These are phyloP conservation scores for Chaetomiaceae sp. DNA, from an alignment of 2,329 filamentous ascomycete genomes.

Conservation along the genomic window DNA sequence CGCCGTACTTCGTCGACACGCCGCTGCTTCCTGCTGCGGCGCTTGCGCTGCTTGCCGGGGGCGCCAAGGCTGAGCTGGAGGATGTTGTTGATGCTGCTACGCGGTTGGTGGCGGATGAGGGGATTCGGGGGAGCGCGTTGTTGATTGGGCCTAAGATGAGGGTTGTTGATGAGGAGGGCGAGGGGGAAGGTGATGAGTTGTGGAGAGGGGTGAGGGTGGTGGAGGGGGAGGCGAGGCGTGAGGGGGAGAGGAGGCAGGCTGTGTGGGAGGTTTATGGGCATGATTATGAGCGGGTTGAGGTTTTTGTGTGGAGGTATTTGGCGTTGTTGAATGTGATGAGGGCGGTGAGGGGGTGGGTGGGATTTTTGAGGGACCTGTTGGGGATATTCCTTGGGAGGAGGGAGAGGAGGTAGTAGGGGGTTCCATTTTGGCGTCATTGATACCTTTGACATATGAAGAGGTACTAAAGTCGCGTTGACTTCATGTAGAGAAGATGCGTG, in stretches of 20 bases:
- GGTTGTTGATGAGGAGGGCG: constrained; percentile 39
- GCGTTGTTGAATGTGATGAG: constrained; percentile 49
- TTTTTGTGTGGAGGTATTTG: constrained; percentile 35
- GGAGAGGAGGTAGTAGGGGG: neutral
- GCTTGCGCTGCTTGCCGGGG: constrained; percentile 52
- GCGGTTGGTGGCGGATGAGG: constrained; percentile 52
- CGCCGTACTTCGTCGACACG: constrained; percentile 62
- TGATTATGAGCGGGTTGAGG: constrained; percentile 27
- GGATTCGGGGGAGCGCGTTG: constrained; percentile 53
- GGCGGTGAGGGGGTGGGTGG: constrained; percentile 49
- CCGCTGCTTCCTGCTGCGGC: constrained; percentile 49
- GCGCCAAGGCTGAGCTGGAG: constrained; percentile 46
- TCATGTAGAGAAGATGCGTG: too few species aligned
- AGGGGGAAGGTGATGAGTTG: constrained; percentile 33
- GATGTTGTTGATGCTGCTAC: constrained; percentile 63
- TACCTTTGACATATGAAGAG: neutral
- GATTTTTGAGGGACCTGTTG: constrained; percentile 28
- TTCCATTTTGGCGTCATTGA: neutral
- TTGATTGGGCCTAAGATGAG: constrained; percentile 32
- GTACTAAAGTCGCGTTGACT: too few species aligned
- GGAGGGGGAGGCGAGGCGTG: constrained; percentile 17
- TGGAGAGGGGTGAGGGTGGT: constrained; percentile 27
- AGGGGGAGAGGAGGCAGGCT: constrained; percentile 36
- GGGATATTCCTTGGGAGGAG: constrained; percentile 11
- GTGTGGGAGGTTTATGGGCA: constrained; percentile 57